Evolutionary conservation across 2,329 filamentous ascomycete genomes (phyloP), one percentile per base, ranked within the genome.

Genomic region (Botryosphaeria agaves): DNA sequence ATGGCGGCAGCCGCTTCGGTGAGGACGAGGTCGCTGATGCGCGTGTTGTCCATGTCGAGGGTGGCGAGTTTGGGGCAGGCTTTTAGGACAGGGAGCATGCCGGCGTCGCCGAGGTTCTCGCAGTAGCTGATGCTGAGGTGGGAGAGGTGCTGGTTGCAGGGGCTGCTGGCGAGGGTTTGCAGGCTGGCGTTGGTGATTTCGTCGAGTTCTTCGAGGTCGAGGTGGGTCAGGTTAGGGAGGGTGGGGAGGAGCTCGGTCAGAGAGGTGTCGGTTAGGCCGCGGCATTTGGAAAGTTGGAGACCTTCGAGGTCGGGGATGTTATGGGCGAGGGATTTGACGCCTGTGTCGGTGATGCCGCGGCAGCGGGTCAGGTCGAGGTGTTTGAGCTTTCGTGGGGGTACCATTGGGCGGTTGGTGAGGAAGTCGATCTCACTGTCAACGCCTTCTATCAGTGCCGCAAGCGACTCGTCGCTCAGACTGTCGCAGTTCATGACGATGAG

Each of bases 61-160:
- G 66, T 80, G 28, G 63, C 62, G 9, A 95, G 64, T 9, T 58
- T 64, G 0, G 66, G 64, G 51, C 84, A 92, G 18, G 65, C 68
- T 45, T 83, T 81, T 41, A 95, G 62, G 2, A 94, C 61, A 1
- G 80, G 79, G 0, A 93, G 62, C 69, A 94, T 78, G 33, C 87
- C 87, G 0, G 63, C 58, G 47, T 95, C 89, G 15, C 83, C 75
- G 2, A 98, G 55, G 32, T 69, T 73, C 49, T 92, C 87, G 49
- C 89, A 98, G 50, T 84, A 92, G 44, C 82, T 87, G 41, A 95
- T 67, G 32, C 82, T 85, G 5, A 95, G 65, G 47, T 94, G 84
- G 40, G 78, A 66, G 5, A 98, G 62, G 14, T 57, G 62, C 1
- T 65, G 53, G 0, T 76, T 76, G 46, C 82, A 92, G 0, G 82